These are phyloP conservation scores for Primulina eburnea DNA, from an alignment of 257 asterid species.

Conservation along the genomic window DNA sequence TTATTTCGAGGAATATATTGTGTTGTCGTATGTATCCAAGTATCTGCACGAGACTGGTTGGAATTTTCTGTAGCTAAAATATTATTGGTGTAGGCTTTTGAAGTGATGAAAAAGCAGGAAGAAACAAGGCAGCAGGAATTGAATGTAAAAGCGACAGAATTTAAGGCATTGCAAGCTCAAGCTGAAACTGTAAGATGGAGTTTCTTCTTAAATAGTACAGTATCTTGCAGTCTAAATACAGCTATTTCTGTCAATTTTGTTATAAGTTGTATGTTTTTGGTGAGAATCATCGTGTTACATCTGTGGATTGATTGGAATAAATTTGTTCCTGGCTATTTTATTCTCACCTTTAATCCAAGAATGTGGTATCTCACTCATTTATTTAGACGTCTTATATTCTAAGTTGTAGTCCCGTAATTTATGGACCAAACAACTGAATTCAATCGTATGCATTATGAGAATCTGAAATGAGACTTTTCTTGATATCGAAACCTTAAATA, in stretches of 20 bases:
- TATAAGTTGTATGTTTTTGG: not conserved
- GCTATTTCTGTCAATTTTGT: not conserved
- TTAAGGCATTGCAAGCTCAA: conserved; percentile 78
- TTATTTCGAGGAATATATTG: not conserved
- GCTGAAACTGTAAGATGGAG: conserved; percentile 62
- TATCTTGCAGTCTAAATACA: not conserved
- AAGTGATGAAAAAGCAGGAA: conserved; percentile 64
- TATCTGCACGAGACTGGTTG: not conserved
- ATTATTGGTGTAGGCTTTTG: conserved; percentile 50
- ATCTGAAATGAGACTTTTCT: not conserved
- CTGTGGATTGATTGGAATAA: not conserved
- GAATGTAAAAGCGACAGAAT: conserved; percentile 53
- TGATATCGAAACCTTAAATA: not conserved
- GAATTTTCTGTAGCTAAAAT: conserved; percentile 9
- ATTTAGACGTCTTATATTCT: not conserved
- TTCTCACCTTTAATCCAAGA: not conserved
- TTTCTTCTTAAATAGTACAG: not conserved
- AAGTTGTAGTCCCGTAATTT: not conserved
- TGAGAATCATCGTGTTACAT: not conserved
- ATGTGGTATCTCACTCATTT: not conserved
- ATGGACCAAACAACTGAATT: not conserved
- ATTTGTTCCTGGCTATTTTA: not conserved
- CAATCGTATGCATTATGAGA: not conserved
- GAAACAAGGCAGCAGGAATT: conserved; percentile 63
- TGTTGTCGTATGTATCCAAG: not conserved